A percentile compares a stretch with the other conserved stretches of the same genome.
These are phyloP conservation scores for Mycocentrospora acerina DNA, from an alignment of 2,329 filamentous ascomycete species.

Conservation along the genomic window DNA sequence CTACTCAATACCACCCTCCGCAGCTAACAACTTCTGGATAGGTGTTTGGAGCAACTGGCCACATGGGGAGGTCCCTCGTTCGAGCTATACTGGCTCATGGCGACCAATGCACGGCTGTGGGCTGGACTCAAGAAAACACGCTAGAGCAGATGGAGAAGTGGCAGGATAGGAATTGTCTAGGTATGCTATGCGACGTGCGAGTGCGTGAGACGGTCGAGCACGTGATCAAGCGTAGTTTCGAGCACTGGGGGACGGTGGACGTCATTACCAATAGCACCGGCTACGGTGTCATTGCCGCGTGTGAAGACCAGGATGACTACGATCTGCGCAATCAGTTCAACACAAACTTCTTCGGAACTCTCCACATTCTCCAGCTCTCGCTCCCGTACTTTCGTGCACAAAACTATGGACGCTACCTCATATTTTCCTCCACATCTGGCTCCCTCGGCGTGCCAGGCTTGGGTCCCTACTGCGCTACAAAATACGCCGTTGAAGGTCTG, in stretches of 20 bases:
- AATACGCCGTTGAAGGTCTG: constrained; percentile 93
- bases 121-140: constrained; percentile 76
- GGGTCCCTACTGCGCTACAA: constrained; percentile 93
- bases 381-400: constrained; percentile 84
- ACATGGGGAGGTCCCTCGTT: constrained; percentile 89
- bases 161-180: constrained; percentile 68
- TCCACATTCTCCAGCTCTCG: constrained; percentile 88
- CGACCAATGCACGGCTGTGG: constrained; percentile 84
- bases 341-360: constrained; percentile 94
- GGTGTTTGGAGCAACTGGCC: constrained; percentile 95
- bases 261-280: constrained; percentile 88
- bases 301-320: constrained; percentile 94
- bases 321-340: constrained; percentile 96
- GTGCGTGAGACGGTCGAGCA: constrained; percentile 73
- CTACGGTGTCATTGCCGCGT: constrained; percentile 92
- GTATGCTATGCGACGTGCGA: constrained; percentile 86
- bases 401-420: constrained; percentile 76
- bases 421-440: constrained; percentile 91
- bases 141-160: constrained; percentile 70
- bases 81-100: constrained; percentile 77
- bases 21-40: constrained; percentile 5
- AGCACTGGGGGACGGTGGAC: constrained; percentile 79
- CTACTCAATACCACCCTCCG: constrained; percentile 1
- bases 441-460: constrained; percentile 91
- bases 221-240: constrained; percentile 69